These are phyloP conservation scores for Mariannaea elegans DNA, from an alignment of 2,329 filamentous ascomycete genomes.

Conservation along the genomic window DNA sequence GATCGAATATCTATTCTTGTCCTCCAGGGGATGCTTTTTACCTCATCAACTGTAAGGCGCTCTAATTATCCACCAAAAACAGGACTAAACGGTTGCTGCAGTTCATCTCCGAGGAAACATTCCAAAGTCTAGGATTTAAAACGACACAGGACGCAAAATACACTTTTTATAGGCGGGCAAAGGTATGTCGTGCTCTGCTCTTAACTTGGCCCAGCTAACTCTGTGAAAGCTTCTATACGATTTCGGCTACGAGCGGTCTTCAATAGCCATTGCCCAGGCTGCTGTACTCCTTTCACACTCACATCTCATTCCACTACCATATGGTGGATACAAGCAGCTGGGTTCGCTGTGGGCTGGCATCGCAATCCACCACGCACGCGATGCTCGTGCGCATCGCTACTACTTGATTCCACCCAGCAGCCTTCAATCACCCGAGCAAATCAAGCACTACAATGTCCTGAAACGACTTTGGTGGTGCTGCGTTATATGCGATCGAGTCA, in stretches of 20 bases:
- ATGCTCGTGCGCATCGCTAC: conserved; percentile 37
- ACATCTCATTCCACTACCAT: conserved; percentile 34
- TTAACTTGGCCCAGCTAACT: neutral
- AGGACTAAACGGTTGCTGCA: neutral
- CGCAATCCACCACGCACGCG: conserved; percentile 37
- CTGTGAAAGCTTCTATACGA: conserved; percentile 33
- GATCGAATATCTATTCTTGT: conserved; percentile 34
- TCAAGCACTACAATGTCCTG: conserved; percentile 31
- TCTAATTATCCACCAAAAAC: too few relatives aligned
- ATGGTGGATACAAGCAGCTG: conserved; percentile 36
- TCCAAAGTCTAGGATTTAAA: conserved; percentile 31
- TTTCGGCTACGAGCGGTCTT: conserved; percentile 36
- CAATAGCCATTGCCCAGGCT: conserved; percentile 36
- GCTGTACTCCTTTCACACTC: conserved; percentile 36
- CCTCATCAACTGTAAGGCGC: conserved; percentile 29
- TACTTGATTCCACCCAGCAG: conserved; percentile 19
- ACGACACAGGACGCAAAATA: conserved; percentile 37
- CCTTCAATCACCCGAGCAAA: conserved; percentile 18
- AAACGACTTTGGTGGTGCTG: conserved; percentile 40
- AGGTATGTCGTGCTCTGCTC: conserved; percentile 13
- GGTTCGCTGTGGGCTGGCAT: conserved; percentile 39
- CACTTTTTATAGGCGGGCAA: conserved; percentile 34
- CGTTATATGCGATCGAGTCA: conserved; percentile 34
- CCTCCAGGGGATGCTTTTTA: conserved; percentile 34
- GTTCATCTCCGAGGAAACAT: conserved; percentile 33